Conservation (phyloP, 805 yeast species). For the Grigorovia humatica region DNA sequence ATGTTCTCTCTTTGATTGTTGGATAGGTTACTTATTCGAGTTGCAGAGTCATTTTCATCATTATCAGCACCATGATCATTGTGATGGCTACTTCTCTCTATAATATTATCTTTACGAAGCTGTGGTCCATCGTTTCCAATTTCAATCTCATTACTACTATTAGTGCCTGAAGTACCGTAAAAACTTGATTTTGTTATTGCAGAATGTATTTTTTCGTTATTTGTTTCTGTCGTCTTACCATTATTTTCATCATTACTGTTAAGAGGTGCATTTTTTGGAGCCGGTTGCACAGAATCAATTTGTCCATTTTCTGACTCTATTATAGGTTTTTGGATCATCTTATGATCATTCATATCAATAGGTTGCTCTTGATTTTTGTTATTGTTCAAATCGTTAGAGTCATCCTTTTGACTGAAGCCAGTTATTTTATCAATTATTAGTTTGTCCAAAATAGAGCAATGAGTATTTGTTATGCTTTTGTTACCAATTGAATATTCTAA, state of each 20-base stretch:
- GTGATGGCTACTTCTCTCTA: too few relatives aligned
- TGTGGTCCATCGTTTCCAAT: too few relatives aligned
- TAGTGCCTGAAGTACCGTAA: not conserved
- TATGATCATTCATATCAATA: too few relatives aligned
- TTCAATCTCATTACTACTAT: slow-evolving; percentile 49
- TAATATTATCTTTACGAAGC: too few relatives aligned
- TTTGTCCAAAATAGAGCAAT: not conserved
- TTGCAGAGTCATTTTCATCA: too few relatives aligned
- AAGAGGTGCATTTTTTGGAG: not conserved
- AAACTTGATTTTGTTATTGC: not conserved
- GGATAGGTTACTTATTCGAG: not conserved
- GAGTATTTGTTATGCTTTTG: not conserved
- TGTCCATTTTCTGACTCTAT: too few relatives aligned
- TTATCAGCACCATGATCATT: too few relatives aligned
- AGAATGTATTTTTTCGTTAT: not conserved
- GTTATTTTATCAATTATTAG: not conserved
- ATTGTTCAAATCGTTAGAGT: too few relatives aligned
- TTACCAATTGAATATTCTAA: not conserved
- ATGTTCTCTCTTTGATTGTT: not conserved
- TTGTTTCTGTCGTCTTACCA: not conserved
- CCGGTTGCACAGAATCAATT: too few relatives aligned
- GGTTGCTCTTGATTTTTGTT: not conserved
- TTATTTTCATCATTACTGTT: not conserved
- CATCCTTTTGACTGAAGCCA: not conserved
- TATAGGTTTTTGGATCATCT: too few relatives aligned